Conservation (phyloP, 441 rosid species). For the Geranium incanum region DNA sequence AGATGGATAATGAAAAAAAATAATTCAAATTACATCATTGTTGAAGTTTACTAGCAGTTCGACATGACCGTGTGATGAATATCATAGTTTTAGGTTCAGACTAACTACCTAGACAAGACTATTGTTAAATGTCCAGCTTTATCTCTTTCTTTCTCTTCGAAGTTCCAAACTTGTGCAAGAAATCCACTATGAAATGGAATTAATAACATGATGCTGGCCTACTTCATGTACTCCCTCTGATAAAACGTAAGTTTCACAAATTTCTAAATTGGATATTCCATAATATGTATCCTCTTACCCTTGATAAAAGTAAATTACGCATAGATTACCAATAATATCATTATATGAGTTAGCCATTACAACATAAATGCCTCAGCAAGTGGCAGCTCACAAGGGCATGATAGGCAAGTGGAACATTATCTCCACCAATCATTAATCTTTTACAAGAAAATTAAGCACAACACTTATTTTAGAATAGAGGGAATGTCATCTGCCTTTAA, state of each 20-base stretch:
- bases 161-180: not conserved
- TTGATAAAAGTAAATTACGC: not conserved
- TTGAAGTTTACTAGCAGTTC: not conserved
- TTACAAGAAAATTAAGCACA: not conserved
- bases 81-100: not conserved
- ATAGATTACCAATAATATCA: not conserved
- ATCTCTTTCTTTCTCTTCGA: not conserved
- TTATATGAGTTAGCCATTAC: not conserved
- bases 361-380: not conserved
- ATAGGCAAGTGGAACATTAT: not conserved
- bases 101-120: not conserved
- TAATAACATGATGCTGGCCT: not conserved
- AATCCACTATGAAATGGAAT: not conserved
- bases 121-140: not conserved
- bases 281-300: not conserved
- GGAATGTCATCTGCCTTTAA: not conserved
- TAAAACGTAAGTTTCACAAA: not conserved
- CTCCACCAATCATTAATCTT: not conserved
- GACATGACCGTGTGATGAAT: not conserved
- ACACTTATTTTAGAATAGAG: not conserved
- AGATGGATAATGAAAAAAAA: not conserved
- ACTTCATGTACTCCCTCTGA: not conserved
- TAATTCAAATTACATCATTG: not conserved
- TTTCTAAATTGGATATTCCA: not conserved
- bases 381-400: not conserved